These are phyloP conservation scores for Ophiocordyceps robertsii DNA, from an alignment of 2,329 filamentous ascomycete species.

Conservation along the genomic window DNA sequence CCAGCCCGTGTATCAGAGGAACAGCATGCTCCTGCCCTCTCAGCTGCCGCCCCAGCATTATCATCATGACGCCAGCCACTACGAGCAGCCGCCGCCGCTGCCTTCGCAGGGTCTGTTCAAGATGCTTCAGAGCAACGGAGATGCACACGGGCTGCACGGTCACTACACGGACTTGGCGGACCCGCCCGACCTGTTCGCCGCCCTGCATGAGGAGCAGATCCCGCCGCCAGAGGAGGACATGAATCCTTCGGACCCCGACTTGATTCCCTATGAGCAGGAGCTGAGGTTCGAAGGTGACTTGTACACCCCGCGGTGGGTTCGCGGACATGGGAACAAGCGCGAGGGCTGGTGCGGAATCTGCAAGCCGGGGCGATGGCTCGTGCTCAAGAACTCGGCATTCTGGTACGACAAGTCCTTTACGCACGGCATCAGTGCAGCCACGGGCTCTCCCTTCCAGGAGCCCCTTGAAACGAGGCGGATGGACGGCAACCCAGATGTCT, in stretches of 20 bases:
- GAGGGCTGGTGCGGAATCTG: constrained; percentile 86
- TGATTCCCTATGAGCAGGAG: constrained; percentile 67
- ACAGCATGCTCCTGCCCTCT: constrained; percentile 43
- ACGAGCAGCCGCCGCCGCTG: constrained; percentile 45
- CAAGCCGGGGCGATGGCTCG: constrained; percentile 74
- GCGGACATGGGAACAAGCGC: constrained; percentile 74
- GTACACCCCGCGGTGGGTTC: constrained; percentile 74
- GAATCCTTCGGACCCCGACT: constrained; percentile 62
- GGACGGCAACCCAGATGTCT: constrained; percentile 69
- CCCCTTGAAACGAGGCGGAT: constrained; percentile 63
- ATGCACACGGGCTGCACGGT: constrained; percentile 50
- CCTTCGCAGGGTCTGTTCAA: constrained; percentile 63
- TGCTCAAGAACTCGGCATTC: constrained; percentile 80
- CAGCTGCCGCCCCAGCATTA: constrained; percentile 33
- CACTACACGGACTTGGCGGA: constrained; percentile 64
- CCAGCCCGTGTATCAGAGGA: constrained; percentile 35
- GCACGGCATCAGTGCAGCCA: constrained; percentile 73
- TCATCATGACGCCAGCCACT: constrained; percentile 35
- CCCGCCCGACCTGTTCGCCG: constrained; percentile 64
- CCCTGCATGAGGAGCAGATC: constrained; percentile 59
- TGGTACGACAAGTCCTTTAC: constrained; percentile 92
- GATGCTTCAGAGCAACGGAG: constrained; percentile 62
- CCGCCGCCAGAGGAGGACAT: constrained; percentile 69
- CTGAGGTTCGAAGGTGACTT: constrained; percentile 68
- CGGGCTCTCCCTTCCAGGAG: constrained; percentile 64